Base-by-base conservation (phyloP, 352 stramenopile genomes). In the Phytophthora pseudosyringae region DNA sequence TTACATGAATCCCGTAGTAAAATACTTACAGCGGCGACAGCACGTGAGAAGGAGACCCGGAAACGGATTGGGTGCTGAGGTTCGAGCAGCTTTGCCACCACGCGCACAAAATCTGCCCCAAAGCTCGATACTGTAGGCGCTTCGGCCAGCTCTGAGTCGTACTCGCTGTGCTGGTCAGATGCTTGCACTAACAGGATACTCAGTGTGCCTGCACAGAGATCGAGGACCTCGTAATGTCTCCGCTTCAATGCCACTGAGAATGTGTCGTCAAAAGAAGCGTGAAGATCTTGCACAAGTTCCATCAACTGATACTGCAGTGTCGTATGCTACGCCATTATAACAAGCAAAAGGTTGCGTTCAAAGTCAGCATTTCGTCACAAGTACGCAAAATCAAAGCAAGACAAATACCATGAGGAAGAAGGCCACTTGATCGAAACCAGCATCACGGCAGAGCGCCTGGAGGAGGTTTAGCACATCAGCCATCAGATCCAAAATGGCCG, bases 221-320 rank as follows among this genome's bases (percentile, higher is more conserved):
- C 50, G 18, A 81, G 62, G 12, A 75, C 49, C n/a, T 69, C 48
- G 25, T 77, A 81, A 38, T 79, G 67, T 3, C n/a, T 67, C 16
- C n/a, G 59, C 28, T 36, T 64, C 32, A n/a, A 32, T 40, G 31
- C 33, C 4, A 45, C 38, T 15, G 47, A 51, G 4, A 36, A 10
- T n/a, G 69, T 48, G 12, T 47, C 53, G n/a, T 59, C 39, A 28
- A 76, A 54, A 0, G 67, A 86, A 38, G 45, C 50, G 12, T 76
- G 18, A 0, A 78, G 13, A 39, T 85, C 69, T 4, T 35, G 29
- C 3, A 86, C 55, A 18, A 86, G 45, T 58, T 81, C 72, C 44
- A 81, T 61, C 13, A 86, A 3, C 26, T 82, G 71, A 57, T 65
- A 72, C 41, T 72, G 65, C 33, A 88, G 35, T 15, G 73, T 70